These are phyloP conservation scores for Antitrichia curtipendula DNA, from an alignment of 225 moss, liverwort and hornwort species.

Conservation along the genomic window DNA sequence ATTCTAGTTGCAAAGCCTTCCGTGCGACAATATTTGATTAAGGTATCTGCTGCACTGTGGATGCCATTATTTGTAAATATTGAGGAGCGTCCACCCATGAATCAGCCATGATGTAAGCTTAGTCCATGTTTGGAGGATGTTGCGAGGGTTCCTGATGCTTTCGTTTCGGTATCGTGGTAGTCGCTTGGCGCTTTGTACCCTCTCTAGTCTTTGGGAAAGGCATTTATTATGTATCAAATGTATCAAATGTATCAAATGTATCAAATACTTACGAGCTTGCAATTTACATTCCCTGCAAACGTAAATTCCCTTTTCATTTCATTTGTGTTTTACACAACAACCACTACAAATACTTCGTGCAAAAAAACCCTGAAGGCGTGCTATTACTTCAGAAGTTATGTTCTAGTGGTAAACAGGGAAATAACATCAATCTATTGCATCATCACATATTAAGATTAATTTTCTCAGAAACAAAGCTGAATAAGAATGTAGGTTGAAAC, in stretches of 20 bases:
- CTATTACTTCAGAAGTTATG: neutral
- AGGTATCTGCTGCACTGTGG: constrained; percentile 16
- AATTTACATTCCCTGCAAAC: neutral
- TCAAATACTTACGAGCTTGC: neutral
- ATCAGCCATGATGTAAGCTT: neutral
- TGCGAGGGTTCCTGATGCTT: neutral
- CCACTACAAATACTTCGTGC: neutral
- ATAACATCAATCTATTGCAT: neutral
- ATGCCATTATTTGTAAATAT: neutral
- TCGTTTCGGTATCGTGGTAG: neutral
- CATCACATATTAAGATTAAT: neutral
- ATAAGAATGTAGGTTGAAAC: neutral
- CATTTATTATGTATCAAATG: neutral
- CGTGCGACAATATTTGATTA: constrained; percentile 58
- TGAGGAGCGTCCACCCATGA: neutral
- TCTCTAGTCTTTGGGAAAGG: neutral
- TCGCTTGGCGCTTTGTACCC: neutral
- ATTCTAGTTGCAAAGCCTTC: constrained; percentile 58
- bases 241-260: neutral
- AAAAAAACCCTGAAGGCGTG: too few species aligned
- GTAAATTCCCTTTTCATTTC: neutral
- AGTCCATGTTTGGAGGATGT: neutral
- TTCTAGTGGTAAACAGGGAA: neutral
- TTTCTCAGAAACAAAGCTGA: neutral
- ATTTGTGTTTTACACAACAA: neutral